phyloP scores from a whole-genome alignment of 257 asterid species.

The Ligustrum vulgare region DNA sequence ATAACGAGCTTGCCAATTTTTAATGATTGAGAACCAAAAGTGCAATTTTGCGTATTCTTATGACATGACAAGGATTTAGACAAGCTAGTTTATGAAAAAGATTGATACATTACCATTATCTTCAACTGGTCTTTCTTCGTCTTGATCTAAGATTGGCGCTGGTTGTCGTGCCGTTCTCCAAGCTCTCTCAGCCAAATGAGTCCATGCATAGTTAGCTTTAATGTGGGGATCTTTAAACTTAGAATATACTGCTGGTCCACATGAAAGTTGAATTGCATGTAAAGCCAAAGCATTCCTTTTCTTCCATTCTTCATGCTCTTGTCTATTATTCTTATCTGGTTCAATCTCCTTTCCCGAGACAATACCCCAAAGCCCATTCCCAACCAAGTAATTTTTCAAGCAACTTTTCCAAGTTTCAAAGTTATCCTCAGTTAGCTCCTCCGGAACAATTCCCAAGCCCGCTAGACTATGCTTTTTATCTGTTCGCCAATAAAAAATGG shows the following conservation, averaged over 20 bases:
- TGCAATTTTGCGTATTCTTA: not conserved
- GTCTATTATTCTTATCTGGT: conserved; percentile 26
- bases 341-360: conserved; percentile 38
- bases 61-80: not conserved
- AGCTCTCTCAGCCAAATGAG: conserved; percentile 37
- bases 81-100: not conserved
- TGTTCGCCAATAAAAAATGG: not conserved
- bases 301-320: conserved; percentile 41
- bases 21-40: not conserved
- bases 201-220: conserved; percentile 37
- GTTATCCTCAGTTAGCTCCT: conserved; percentile 39
- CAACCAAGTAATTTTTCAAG: conserved; percentile 39
- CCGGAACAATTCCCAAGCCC: conserved; percentile 35
- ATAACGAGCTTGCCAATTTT: not conserved
- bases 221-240: conserved; percentile 36
- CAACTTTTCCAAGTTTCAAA: conserved; percentile 46
- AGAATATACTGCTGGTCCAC: conserved; percentile 36
- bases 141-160: conserved; percentile 3
- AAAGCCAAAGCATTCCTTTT: conserved; percentile 41
- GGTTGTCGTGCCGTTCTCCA: not conserved
- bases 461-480: not conserved
- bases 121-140: conserved; percentile 2
- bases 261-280: conserved; percentile 47
- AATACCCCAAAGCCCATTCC: conserved; percentile 48
- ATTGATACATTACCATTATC: conserved; percentile 22